phyloP scores from a whole-genome alignment of 805 yeast genomes.

The Wickerhamomyces chaumierensis region DNA sequence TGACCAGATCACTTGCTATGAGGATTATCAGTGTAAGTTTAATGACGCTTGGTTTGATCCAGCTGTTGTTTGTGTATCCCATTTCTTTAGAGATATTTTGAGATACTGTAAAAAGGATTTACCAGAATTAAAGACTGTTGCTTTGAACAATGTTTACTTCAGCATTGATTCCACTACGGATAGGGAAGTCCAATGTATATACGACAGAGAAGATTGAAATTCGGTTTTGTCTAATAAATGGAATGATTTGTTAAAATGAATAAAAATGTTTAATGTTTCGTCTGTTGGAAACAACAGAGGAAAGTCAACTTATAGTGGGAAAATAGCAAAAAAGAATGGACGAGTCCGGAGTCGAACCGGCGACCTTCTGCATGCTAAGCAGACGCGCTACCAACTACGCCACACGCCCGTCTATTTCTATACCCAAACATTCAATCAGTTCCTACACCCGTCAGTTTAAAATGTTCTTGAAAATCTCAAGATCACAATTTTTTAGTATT shows the following conservation, averaged over 20 bases:
- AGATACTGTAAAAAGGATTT: slow-evolving; percentile 21
- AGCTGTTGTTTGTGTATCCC: slow-evolving; percentile 30
- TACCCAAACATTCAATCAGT: no score
- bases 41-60: slow-evolving; percentile 32
- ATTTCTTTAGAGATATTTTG: slow-evolving; percentile 34
- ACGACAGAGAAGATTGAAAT: slow-evolving; percentile 10
- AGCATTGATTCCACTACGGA: slow-evolving; percentile 8
- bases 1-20: slow-evolving; percentile 28
- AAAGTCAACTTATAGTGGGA: no score
- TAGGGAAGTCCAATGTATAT: slow-evolving; percentile 13
- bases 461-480: no score
- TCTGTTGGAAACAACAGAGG: no score
- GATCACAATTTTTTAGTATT: no score
- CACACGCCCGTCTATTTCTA: slow-evolving; percentile 45
- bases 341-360: slow-evolving; percentile 72
- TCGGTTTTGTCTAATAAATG: not conserved
- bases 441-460: no score
- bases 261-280: no score
- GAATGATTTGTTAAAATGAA: no score
- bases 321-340: slow-evolving; percentile 36
- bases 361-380: slow-evolving; percentile 74
- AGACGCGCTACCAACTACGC: slow-evolving; percentile 80
- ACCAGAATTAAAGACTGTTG: slow-evolving; percentile 23
- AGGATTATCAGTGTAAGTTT: slow-evolving; percentile 28
- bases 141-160: slow-evolving; percentile 33